Conservation (phyloP, 768 basidiomycete genomes). For the Lactarius quietus region DNA sequence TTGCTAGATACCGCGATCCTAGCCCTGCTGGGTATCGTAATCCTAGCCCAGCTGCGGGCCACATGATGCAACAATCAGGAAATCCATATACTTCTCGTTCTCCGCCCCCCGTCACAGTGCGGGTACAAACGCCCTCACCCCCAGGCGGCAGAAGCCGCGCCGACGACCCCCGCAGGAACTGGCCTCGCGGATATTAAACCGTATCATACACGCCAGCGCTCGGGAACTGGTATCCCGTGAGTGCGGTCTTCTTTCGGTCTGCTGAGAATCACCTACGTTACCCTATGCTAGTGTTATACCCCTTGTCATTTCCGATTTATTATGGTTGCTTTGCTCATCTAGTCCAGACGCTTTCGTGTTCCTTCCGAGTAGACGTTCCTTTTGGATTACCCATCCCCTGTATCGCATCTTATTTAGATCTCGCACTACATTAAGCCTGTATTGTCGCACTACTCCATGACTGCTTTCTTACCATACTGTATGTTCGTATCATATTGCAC, state of each 20-base stretch:
- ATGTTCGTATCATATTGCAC: constrained; percentile 16
- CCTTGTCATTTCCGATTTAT: constrained; percentile 23
- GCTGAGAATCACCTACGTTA: constrained; percentile 17
- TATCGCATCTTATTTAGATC: constrained; percentile 15
- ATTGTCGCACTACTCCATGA: constrained; percentile 3
- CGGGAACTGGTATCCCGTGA: constrained; percentile 22
- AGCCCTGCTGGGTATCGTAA: background rate
- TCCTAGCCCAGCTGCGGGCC: constrained; percentile 8
- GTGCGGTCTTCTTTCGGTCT: constrained; percentile 13
- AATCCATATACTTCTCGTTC: constrained; percentile 21
- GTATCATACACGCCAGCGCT: constrained; percentile 12
- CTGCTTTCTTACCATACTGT: constrained; percentile 19
- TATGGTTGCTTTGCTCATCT: constrained; percentile 18
- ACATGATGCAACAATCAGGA: constrained; percentile 10
- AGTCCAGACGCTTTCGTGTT: constrained; percentile 13
- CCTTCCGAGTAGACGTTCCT: constrained; percentile 8
- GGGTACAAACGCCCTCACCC: constrained; percentile 21
- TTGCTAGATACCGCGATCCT: background rate
- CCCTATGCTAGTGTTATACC: constrained; percentile 23
- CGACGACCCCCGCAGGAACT: constrained; percentile 17
- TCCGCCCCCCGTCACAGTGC: constrained; percentile 11
- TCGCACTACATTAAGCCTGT: constrained; percentile 5
- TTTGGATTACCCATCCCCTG: background rate
- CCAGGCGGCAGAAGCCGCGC: constrained; percentile 17
- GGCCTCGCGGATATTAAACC: constrained; percentile 24